Conservation (phyloP, 495 filamentous ascomycete species). For the Xylaria curta region DNA sequence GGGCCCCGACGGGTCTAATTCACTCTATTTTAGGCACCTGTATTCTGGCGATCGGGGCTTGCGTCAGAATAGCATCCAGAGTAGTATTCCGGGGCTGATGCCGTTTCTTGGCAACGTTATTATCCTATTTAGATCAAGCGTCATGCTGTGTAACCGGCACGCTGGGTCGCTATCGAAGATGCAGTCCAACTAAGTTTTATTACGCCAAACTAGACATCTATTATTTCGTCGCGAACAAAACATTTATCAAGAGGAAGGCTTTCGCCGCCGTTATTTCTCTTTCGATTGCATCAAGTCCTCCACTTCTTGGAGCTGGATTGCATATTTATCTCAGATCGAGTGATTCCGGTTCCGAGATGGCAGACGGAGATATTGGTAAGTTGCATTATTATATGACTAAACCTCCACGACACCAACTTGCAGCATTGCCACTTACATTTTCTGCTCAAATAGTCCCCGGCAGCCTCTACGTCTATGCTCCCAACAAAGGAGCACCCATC, state of each 20-base stretch:
- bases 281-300: neutral
- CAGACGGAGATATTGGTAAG: slow-evolving; percentile 39
- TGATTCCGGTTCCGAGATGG: slow-evolving; percentile 29
- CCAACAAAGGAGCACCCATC: slow-evolving; percentile 41
- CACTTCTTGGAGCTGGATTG: neutral
- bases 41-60: neutral
- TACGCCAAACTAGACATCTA: neutral
- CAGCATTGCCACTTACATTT: slow-evolving; percentile 2
- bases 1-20: neutral
- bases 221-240: neutral
- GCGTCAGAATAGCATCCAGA: neutral
- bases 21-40: neutral
- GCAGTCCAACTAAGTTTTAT: neutral
- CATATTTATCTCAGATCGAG: slow-evolving; percentile 3
- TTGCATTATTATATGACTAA: too few relatives aligned
- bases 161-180: slow-evolving; percentile 12
- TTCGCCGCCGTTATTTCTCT: neutral
- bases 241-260: neutral
- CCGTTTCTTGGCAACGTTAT: slow-evolving; percentile 33
- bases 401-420: neutral
- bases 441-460: slow-evolving; percentile 31
- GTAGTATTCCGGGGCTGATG: slow-evolving; percentile 10
- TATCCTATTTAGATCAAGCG: slow-evolving; percentile 33
- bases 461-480: slow-evolving; percentile 44
- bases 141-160: slow-evolving; percentile 23